Evolutionary conservation across 208 protist species (phyloP).

Genomic region (Porcisia deanei): DNA sequence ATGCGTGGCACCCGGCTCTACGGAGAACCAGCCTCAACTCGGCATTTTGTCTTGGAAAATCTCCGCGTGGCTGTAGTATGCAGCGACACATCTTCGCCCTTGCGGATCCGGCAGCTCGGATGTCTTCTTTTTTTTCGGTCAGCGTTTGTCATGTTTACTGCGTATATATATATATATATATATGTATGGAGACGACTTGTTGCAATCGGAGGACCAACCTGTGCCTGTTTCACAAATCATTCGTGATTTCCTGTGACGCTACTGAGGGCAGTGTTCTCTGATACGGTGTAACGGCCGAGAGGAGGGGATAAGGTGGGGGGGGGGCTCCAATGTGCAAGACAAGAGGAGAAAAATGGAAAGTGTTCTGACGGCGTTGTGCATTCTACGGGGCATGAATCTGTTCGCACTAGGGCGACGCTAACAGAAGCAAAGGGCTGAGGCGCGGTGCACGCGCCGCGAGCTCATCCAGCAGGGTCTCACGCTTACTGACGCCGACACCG

Average conservation of each 20-base stretch:
- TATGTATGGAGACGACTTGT: slow-evolving; percentile 52
- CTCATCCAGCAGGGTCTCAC: slow-evolving; percentile 45
- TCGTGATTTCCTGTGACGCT: slow-evolving; percentile 58
- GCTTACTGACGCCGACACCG: slow-evolving; percentile 12
- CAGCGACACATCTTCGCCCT: no score
- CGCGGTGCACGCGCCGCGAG: slow-evolving; percentile 40
- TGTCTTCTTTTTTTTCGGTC: no score
- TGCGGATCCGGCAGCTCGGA: no score
- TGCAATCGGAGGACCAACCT: slow-evolving; percentile 31
- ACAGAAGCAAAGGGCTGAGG: slow-evolving; percentile 50
- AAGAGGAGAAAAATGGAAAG: slow-evolving; percentile 39
- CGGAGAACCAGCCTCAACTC: no score
- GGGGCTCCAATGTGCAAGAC: slow-evolving; percentile 73
- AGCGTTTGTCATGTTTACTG: no score
- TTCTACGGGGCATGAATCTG: slow-evolving; percentile 43
- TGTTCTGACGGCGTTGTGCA: slow-evolving; percentile 30
- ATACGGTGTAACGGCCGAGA: slow-evolving; percentile 30
- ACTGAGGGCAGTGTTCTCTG: slow-evolving; percentile 50
- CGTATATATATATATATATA: no score
- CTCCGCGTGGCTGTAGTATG: no score
- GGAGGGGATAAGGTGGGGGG: no score
- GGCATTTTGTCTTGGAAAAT: no score
- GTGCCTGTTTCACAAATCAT: slow-evolving; percentile 45
- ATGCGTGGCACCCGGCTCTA: no score
- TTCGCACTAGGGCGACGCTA: slow-evolving; percentile 75